Evolutionary conservation across 805 yeast species (phyloP), one percentile per base, ranked within the genome.

Genomic region (Saccharomyces jurei): DNA sequence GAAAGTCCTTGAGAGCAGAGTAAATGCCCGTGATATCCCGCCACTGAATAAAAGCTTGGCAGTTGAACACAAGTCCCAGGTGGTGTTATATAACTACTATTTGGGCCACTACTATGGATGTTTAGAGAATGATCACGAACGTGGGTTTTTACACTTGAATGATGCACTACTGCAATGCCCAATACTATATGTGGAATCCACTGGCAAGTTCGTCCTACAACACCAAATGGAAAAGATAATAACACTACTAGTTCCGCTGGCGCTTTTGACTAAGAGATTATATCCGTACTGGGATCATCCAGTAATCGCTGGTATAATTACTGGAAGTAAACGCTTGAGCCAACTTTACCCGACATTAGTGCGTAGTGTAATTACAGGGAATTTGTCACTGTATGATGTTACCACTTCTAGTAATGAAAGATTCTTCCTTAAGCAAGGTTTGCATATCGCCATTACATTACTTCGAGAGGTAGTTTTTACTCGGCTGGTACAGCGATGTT

Each of bases 81-180:
- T 81, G 2, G 80, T 84, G 41, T 77, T 81, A 1, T 88, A 81
- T 66, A 71, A 82, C 50, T 90, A 86, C 70, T 87, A 83, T 69
- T 77, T 82, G 63, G 89, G 91, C 1, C 75, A 84, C 13, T 74
- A 87, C 52, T 77, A 82, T 50, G 79, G 86, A 46, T 84, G 86
- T 61, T 58, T 59, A 52, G 86, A 84, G 54, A 81, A 81, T 27
- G 83, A 86, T 54, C 81, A 80, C 59, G 68, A 55, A 2, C 69
- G 70, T 13, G 84, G 86, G 3, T 79, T 78, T 54, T 68, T 67
- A 13, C 78, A 81, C 61, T 74, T 89, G 49, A 68, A 74, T 11
- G 63, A 71, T 46, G 90, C 94, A 0, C 53, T 64, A 28, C 27
- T 58, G 49, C 52, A 54, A 22, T 65, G 70, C 32, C 48, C 61